Conservation (phyloP, 139 green algal genomes). For the Micractinium sp. region DNA sequence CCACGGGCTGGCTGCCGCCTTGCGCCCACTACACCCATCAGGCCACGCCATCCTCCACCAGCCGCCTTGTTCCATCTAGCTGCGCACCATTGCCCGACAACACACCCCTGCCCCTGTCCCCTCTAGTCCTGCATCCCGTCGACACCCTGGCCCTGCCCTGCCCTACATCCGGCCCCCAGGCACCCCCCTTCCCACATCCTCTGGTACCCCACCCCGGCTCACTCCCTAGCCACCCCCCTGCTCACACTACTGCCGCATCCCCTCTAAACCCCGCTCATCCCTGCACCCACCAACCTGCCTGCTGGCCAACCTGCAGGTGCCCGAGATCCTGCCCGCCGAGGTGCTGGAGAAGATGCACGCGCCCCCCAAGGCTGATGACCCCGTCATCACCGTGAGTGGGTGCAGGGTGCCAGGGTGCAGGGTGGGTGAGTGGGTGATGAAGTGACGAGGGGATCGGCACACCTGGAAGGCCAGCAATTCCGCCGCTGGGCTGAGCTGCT, state of each 20-base stretch:
- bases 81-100: background rate
- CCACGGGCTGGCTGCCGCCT: too few species aligned
- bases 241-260: background rate
- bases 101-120: background rate
- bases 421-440: too few species aligned
- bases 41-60: background rate
- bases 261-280: background rate
- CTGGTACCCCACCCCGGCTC: too few species aligned
- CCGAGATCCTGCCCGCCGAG: conserved; percentile 57
- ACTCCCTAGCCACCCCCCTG: too few species aligned
- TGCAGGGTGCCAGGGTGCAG: too few species aligned
- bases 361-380: conserved; percentile 60
- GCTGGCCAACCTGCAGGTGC: conserved; percentile 36
- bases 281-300: background rate
- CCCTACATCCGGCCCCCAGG: too few species aligned
- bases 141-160: background rate
- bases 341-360: conserved; percentile 65
- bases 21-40: too few species aligned
- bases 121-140: background rate
- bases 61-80: background rate
- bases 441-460: too few species aligned
- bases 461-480: too few species aligned
- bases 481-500: too few species aligned
- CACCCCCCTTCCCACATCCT: too few species aligned
- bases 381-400: conserved; percentile 47